Percentiles rank a stretch among this genome's conserved stretches.
Evolutionary conservation across 164 flowering plant genomes (phyloP).

Genomic region (Magnolia sinica): DNA sequence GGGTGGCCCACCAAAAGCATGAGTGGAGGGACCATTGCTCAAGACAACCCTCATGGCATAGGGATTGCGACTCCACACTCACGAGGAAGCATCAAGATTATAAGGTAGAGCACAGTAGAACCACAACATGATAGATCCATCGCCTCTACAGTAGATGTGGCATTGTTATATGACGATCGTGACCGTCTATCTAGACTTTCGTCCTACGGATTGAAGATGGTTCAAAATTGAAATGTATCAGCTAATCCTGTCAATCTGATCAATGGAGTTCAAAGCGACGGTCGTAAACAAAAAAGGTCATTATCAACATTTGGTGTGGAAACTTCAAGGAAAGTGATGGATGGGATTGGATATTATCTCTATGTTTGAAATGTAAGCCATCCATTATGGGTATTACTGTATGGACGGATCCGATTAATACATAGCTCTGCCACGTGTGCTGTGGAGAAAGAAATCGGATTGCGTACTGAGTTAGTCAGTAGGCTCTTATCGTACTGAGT

Average conservation of each 20-base stretch:
- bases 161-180: too few species aligned
- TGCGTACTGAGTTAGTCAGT: too few species aligned
- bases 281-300: neutral
- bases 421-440: too few species aligned
- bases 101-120: neutral
- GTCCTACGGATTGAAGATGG: neutral
- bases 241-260: neutral
- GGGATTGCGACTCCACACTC: neutral
- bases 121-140: neutral
- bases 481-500: too few species aligned
- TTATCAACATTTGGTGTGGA: neutral
- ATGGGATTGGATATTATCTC: too few species aligned
- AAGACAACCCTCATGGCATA: neutral
- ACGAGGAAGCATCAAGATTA: neutral
- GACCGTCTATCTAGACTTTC: too few species aligned
- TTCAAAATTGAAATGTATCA: too few species aligned
- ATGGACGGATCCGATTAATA: too few species aligned
- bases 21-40: neutral
- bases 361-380: too few species aligned
- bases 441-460: too few species aligned
- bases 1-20: neutral
- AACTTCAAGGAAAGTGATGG: too few species aligned
- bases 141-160: neutral
- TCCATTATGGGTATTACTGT: too few species aligned
- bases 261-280: neutral